Base-by-base conservation (phyloP, 495 filamentous ascomycete genomes). In the Penicillium bialowiezense region DNA sequence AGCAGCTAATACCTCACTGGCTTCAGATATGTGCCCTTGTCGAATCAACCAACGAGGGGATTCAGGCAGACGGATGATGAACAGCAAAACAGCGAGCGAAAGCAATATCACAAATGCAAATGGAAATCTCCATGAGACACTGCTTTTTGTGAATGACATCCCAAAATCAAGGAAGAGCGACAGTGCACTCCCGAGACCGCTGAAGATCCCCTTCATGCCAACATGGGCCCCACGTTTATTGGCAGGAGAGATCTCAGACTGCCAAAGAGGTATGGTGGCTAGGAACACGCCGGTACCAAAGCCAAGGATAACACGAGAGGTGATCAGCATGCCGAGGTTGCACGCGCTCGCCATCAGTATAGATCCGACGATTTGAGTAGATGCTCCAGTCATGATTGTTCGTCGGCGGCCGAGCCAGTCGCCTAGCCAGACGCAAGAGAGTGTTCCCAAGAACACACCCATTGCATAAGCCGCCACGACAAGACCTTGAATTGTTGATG, bases 201-300 rank as follows among this genome's bases (percentile, higher is more conserved):
- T 83, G 58, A 81, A 65, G 9, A 82, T 73, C 49, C 82, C 75
- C 52, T 84, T 79, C 26, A 81, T 72, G 40, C 80, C 70, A 39
- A 84, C 76, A 26, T 83, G 68, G 41, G 77, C 73, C 39, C 84
- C 84, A 53, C 82, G 73, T 65, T 74, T 77, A 14, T 69, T 65
- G 7, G 77, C 76, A 41, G 79, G 77, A 0, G 79, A 79, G 2
- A 77, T 82, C 48, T 87, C 81, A 6, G 78, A 76, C 55, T 84
- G 78, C 82, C 81, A 87, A 3, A 82, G 72, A 18, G 84, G 84
- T n/a, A 77, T 78, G 1, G 80, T 82, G 14, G 80, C 73, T 0
- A 78, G 77, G 33, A 85, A 76, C 29, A 78, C 68, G 18, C 82
- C 84, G 41, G 83, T 84, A 1, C 83, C 84, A 18, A 85, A 63